Evolutionary conservation across 2,329 filamentous ascomycete species (phyloP), one percentile per base, ranked within the genome.

Genomic region (Penicillium psychrosexuale): DNA sequence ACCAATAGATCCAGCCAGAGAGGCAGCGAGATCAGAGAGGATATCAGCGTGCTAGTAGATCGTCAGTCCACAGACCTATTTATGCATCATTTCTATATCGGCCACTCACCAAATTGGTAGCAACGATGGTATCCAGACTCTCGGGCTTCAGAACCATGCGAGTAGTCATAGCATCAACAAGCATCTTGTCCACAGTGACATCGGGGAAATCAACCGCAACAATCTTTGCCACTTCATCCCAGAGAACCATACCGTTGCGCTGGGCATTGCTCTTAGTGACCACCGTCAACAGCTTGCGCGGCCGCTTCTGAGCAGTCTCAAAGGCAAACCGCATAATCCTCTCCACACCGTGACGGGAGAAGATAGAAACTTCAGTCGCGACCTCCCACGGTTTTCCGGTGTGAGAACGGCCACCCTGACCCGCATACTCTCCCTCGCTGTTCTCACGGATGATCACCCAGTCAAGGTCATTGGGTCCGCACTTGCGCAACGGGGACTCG

Each of bases 401-500:
- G 69, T 87, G 84, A 0, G 83, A 84, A 0, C 83, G 78, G 0
- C 85, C 85, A 1, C 84, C 84, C 55, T 87, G 83, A 0, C 84
- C 84, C 0, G 84, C 82, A 58, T 87, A 87, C 63, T 87, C 84
- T 49, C 84, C 84, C 60, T 87, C 84, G 27, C 81, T 84, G 69
- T 87, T 87, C 71, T 87, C 85, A 24, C 84, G 82, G 38, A 87
- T 74, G 51, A 87, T 86, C 9, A 86, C 82, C 83, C 84, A 87
- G 70, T 87, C 82, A 0, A 87, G 79, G 47, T 87, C 83, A 0
- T 83, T 83, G 0, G 80, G 76, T 70, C 61, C 77, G 74, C 53
- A 81, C 72, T 53, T 78, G 75, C 53, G 78, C 65, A 88, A 73
- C 0, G 85, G 85, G 6, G 81, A 84, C 39, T 76, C 71, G 0